Evolutionary conservation across 805 yeast species (phyloP), one percentile per base, ranked within the genome.

Genomic region (Saccharomycopsis lassenensis): DNA sequence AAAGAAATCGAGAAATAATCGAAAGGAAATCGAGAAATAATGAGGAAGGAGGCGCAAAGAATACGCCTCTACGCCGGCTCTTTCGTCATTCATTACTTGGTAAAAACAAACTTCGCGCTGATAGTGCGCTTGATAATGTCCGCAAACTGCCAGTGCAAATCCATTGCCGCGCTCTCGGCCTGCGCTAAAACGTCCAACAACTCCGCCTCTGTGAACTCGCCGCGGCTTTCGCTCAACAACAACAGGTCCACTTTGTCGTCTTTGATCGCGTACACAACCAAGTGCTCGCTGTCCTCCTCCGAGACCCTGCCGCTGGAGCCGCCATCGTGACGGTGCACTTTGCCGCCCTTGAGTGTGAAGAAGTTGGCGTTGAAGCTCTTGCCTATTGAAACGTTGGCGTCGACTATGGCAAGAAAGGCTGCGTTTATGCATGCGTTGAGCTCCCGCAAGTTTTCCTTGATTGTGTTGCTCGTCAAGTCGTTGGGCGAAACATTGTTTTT

Each of bases 401-500:
- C 89, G 1, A 86, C 54, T 29, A 89, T 64, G 0, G 96, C 94
- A 44, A 82, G 57, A 44, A 65, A 75, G 1, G 77, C 59, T 2
- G 85, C 77, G 54, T 91, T 89, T 26, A 89, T 64, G 16, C 80
- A 77, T 1, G 77, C 74, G 35, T 75, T 68, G 29, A 83, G 55
- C 50, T 82, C 85, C 37, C 67, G 65, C 28, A 62, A 54, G n/a
- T n/a, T n/a, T n/a, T n/a, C n/a, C n/a, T n/a, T n/a, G n/a, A n/a
- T n/a, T n/a, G n/a, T n/a, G n/a, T n/a, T n/a, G n/a, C n/a, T n/a
- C n/a, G n/a, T n/a, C 16, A 51, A 41, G 15, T 48, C 37, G 31
- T 52, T 54, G 27, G 46, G 48, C 8, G 46, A 33, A 5, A 54
- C 40, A 35, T 52, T 46, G 33, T 43, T 51, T 14, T 56, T n/a